These are phyloP conservation scores for Kazachstania viticola DNA, from an alignment of 805 yeast species.

Conservation along the genomic window DNA sequence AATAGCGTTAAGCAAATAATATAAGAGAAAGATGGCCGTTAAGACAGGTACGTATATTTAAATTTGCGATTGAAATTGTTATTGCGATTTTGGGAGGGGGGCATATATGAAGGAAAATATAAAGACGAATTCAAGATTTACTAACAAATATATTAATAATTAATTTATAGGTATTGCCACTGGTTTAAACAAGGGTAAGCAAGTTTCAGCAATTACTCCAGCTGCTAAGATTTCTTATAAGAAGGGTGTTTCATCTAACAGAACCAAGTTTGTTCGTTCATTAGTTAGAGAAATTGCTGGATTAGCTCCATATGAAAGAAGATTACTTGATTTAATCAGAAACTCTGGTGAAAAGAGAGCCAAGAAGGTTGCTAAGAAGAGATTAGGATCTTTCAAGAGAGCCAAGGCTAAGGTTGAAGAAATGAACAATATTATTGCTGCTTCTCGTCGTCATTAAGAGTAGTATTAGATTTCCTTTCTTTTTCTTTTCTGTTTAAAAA, in stretches of 20 bases:
- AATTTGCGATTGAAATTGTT: no score
- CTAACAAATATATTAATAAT: no score
- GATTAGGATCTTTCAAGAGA: constrained; percentile 99
- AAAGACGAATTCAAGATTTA: no score
- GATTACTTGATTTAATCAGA: constrained; percentile 98
- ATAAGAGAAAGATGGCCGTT: no score
- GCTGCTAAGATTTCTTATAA: constrained; percentile 87
- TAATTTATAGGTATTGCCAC: constrained; percentile 69
- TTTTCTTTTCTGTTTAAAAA: no score
- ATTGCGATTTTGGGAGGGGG: no score
- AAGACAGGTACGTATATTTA: no score
- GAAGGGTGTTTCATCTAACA: constrained; percentile 94
- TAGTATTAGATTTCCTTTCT: no score
- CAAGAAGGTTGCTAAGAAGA: constrained; percentile 99
- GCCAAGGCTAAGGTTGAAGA: constrained; percentile 99
- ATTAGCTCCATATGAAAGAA: constrained; percentile 99
- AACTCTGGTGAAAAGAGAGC: constrained; percentile 99
- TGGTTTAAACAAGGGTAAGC: constrained; percentile 99
- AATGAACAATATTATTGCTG: constrained; percentile 91
- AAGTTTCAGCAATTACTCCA: constrained; percentile 74
- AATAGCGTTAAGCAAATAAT: no score
- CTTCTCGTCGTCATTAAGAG: constrained; percentile 92
- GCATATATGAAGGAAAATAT: no score
- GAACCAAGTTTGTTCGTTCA: constrained; percentile 91
- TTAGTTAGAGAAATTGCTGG: constrained; percentile 96